These are phyloP conservation scores for Batkoa obscura DNA, from an alignment of 371 early-diverging fungal species.

Conservation along the genomic window DNA sequence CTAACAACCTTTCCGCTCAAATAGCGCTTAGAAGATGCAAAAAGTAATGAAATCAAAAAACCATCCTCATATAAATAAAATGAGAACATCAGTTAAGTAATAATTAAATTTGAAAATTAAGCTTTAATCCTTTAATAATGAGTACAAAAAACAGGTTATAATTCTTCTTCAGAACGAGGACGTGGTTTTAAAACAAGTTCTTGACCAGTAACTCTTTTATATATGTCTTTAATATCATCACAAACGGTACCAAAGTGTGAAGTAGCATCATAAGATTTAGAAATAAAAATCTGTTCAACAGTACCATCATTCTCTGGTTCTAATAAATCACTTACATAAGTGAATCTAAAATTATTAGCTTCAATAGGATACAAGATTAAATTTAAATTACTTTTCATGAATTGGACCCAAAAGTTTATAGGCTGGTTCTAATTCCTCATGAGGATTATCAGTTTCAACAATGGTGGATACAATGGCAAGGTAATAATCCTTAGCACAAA, in stretches of 20 bases:
- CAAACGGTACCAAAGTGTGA: constrained; percentile 97
- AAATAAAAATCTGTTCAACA: constrained; percentile 69
- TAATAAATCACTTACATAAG: constrained; percentile 54
- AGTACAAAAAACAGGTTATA: not conserved
- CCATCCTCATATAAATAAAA: too few relatives aligned
- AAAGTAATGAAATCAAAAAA: too few relatives aligned
- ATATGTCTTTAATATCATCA: constrained; percentile 86
- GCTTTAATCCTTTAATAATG: too few relatives aligned
- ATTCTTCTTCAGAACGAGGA: not conserved
- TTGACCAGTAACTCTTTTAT: constrained; percentile 76
- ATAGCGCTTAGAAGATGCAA: too few relatives aligned
- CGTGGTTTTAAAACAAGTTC: constrained; percentile 47
- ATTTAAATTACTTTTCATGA: constrained; percentile 38
- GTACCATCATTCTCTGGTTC: constrained; percentile 72
- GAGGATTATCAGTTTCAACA: constrained; percentile 76
- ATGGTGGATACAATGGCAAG: constrained; percentile 92
- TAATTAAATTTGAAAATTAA: too few relatives aligned
- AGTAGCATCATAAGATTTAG: constrained; percentile 94
- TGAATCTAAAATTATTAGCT: constrained; percentile 23
- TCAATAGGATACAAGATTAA: not conserved
- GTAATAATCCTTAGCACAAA: constrained; percentile 63
- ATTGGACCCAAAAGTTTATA: constrained; percentile 79
- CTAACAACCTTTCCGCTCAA: too few relatives aligned
- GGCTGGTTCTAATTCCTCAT: constrained; percentile 74
- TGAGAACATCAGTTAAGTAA: too few relatives aligned